These are phyloP conservation scores for Apiotrichum porosum DNA, from an alignment of 1,284 basidiomycete genomes.

Conservation along the genomic window DNA sequence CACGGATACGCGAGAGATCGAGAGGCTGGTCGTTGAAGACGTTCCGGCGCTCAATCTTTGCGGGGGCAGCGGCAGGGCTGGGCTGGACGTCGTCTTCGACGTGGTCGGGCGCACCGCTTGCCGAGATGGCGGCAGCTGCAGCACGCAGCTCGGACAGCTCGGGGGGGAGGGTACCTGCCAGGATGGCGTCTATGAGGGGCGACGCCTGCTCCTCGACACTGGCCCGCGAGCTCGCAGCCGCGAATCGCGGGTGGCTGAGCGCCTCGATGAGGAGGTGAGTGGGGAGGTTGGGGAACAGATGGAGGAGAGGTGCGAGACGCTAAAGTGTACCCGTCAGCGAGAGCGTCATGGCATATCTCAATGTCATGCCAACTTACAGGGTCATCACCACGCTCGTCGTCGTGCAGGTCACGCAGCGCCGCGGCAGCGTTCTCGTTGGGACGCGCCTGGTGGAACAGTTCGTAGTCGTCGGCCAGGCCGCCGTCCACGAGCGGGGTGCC, in stretches of 20 bases:
- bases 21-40: slow-evolving; percentile 57
- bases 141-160: slow-evolving; percentile 34
- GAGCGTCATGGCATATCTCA: background rate
- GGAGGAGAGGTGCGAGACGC: slow-evolving; percentile 28
- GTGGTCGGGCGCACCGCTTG: background rate
- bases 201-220: slow-evolving; percentile 31
- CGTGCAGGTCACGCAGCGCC: slow-evolving; percentile 13
- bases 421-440: slow-evolving; percentile 5
- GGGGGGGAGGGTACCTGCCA: slow-evolving; percentile 34
- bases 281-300: slow-evolving; percentile 42
- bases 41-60: slow-evolving; percentile 58
- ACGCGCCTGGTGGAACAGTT: slow-evolving; percentile 9
- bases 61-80: background rate
- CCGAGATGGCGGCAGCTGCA: slow-evolving; percentile 6
- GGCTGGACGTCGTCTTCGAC: background rate
- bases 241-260: slow-evolving; percentile 38
- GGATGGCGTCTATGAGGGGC: slow-evolving; percentile 41
- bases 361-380: slow-evolving; percentile 2
- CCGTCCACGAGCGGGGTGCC: slow-evolving; percentile 15
- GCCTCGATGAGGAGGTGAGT: slow-evolving; percentile 36
- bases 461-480: slow-evolving; percentile 16
- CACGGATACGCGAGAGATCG: slow-evolving; percentile 57
- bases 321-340: no score
- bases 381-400: slow-evolving; percentile 22
- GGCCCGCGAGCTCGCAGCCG: slow-evolving; percentile 15